Evolutionary conservation across 2,329 filamentous ascomycete genomes (phyloP).

Genomic region (Botrytis elliptica): DNA sequence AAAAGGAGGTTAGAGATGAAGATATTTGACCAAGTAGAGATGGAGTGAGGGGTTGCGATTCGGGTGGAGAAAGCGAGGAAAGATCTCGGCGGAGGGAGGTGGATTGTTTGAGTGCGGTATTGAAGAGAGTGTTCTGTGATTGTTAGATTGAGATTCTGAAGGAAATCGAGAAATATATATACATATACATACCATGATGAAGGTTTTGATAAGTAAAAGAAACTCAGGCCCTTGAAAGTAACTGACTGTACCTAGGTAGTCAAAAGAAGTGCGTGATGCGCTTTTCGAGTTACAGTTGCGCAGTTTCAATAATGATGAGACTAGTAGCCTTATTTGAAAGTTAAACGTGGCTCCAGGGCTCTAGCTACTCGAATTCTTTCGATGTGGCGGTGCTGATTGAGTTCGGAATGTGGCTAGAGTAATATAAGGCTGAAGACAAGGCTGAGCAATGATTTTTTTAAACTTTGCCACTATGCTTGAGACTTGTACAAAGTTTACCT

Average conservation of each 20-base stretch:
- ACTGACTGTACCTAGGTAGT: neutral
- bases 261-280: neutral
- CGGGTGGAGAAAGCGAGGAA: slow-evolving; percentile 60
- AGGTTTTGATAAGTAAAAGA: neutral
- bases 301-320: neutral
- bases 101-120: slow-evolving; percentile 81
- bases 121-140: slow-evolving; percentile 75
- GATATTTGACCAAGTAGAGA: slow-evolving; percentile 71
- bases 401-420: neutral
- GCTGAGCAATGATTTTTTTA: neutral
- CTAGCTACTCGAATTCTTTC: neutral
- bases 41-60: slow-evolving; percentile 51
- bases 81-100: slow-evolving; percentile 77
- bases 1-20: slow-evolving; percentile 75
- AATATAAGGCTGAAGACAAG: neutral
- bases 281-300: neutral
- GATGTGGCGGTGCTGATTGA: slow-evolving; percentile 1
- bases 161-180: no score
- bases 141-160: neutral
- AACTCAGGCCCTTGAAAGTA: neutral
- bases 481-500: neutral
- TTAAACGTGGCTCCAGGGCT: slow-evolving; percentile 10
- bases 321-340: slow-evolving; percentile 18
- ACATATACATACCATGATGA: slow-evolving; percentile 12
- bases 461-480: neutral